Evolutionary conservation across 768 basidiomycete genomes (phyloP).

Genomic region (Boletus speciosus): DNA sequence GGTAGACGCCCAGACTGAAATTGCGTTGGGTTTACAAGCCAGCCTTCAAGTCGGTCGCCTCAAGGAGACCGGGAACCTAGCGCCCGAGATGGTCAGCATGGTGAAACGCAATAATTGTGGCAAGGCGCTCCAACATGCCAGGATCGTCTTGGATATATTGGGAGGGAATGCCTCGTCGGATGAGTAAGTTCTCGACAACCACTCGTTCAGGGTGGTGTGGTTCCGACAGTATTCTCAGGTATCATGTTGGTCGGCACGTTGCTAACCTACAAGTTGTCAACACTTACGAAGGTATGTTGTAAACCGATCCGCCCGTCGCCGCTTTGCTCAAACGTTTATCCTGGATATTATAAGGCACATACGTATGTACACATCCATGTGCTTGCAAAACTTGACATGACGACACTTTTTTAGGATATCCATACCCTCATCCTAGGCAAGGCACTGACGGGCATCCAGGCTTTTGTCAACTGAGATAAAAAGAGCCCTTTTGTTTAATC

Average conservation of each 20-base stretch:
- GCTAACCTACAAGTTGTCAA: slow-evolving; percentile 95
- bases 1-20: slow-evolving; percentile 88
- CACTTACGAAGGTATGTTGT: slow-evolving; percentile 78
- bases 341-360: slow-evolving; percentile 43
- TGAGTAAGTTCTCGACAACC: slow-evolving; percentile 53
- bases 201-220: not conserved
- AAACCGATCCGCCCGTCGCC: not conserved
- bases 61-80: slow-evolving; percentile 69
- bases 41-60: slow-evolving; percentile 80
- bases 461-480: slow-evolving; percentile 62
- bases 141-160: slow-evolving; percentile 81
- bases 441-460: slow-evolving; percentile 84
- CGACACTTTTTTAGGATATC: slow-evolving; percentile 57
- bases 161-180: slow-evolving; percentile 94
- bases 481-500: not conserved
- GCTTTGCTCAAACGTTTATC: slow-evolving; percentile 3
- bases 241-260: slow-evolving; percentile 92
- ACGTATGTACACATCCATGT: slow-evolving; percentile 39
- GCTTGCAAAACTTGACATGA: not conserved
- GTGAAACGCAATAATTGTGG: slow-evolving; percentile 96
- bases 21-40: slow-evolving; percentile 71
- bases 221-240: slow-evolving; percentile 42
- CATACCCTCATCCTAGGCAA: slow-evolving; percentile 92
- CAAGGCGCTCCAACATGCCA: slow-evolving; percentile 81
- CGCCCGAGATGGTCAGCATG: slow-evolving; percentile 93